Evolutionary conservation across 352 stramenopile species (phyloP).

Genomic region (Phytophthora ramorum): DNA sequence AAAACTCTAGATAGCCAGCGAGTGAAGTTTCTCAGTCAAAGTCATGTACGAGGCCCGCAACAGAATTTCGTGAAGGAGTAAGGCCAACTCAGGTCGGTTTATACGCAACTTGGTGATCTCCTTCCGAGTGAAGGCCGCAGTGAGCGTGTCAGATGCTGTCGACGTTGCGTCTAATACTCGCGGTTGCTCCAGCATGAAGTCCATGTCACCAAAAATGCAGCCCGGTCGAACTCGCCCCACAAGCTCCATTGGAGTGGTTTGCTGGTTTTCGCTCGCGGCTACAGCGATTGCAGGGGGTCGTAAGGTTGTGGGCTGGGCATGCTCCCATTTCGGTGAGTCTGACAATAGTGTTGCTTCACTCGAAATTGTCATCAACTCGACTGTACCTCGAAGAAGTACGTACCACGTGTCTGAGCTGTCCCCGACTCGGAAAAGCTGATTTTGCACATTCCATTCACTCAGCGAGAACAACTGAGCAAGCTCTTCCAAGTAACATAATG

Average conservation of each 20-base stretch:
- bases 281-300: not conserved
- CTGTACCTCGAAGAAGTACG: conserved; percentile 57
- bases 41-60: conserved; percentile 68
- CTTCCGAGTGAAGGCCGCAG: conserved; percentile 46
- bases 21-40: conserved; percentile 46
- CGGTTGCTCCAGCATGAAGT: conserved; percentile 60
- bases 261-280: not conserved
- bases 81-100: conserved; percentile 45
- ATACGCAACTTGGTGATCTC: conserved; percentile 36
- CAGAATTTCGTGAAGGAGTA: conserved; percentile 61
- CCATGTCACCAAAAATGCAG: conserved; percentile 75
- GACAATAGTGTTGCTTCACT: conserved; percentile 21
- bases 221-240: conserved; percentile 59
- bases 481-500: conserved; percentile 32
- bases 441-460: conserved; percentile 39
- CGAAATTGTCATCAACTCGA: conserved; percentile 47
- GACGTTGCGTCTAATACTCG: conserved; percentile 58
- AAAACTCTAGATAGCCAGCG: conserved; percentile 25
- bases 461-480: conserved; percentile 47
- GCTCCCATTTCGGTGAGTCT: conserved; percentile 28
- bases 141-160: conserved; percentile 46
- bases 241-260: conserved; percentile 37
- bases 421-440: conserved; percentile 47
- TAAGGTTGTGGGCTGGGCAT: conserved; percentile 10
- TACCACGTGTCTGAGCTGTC: conserved; percentile 55